Conservation (phyloP, 805 yeast genomes). For the Saccharomycopsis amapae region DNA sequence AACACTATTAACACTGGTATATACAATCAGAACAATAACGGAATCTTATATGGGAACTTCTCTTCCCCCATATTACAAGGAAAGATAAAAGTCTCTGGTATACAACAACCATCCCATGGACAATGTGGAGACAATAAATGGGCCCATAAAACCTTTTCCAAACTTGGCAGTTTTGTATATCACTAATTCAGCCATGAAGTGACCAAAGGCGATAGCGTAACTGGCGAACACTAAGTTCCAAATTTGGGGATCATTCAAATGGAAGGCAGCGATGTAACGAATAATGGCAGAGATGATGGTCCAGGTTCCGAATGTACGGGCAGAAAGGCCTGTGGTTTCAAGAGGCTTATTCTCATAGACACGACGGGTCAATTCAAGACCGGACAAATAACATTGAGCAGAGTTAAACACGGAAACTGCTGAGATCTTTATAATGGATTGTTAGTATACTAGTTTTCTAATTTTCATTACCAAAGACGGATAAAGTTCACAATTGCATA, state of each 20-base stretch:
- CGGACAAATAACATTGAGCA: slow-evolving; percentile 73
- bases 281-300: slow-evolving; percentile 80
- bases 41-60: no score
- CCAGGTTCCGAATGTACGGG: slow-evolving; percentile 99
- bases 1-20: no score
- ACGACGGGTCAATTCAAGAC: slow-evolving; percentile 63
- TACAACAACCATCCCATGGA: slow-evolving; percentile 75
- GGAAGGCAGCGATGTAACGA: slow-evolving; percentile 81
- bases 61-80: no score
- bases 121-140: slow-evolving; percentile 70
- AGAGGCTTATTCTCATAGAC: slow-evolving; percentile 65
- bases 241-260: slow-evolving; percentile 59
- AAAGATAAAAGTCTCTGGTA: slow-evolving; percentile 57
- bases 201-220: slow-evolving; percentile 74
- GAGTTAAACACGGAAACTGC: slow-evolving; percentile 91
- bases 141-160: slow-evolving; percentile 87
- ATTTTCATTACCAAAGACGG: no score
- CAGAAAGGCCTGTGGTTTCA: slow-evolving; percentile 63
- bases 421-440: slow-evolving; percentile 39
- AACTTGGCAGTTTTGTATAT: slow-evolving; percentile 70
- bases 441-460: no score
- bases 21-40: no score
- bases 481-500: slow-evolving; percentile 30
- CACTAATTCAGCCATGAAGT: slow-evolving; percentile 80
- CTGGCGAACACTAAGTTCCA: slow-evolving; percentile 76